Evolutionary conservation across 768 basidiomycete species (phyloP).

Genomic region (Russula sp.): DNA sequence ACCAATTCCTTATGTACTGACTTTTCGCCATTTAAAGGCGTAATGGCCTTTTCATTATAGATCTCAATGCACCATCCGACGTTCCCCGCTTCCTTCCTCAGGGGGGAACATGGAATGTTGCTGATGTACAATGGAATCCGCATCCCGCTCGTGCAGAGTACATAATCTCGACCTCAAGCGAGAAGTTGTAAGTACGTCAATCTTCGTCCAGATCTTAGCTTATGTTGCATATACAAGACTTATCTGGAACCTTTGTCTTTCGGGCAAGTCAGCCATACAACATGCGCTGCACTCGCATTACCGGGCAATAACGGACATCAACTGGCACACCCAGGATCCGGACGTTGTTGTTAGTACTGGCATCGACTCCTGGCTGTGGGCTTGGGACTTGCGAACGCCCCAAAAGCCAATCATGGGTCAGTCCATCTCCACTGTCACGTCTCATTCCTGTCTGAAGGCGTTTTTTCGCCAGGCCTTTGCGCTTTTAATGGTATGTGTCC

Average conservation of each 20-base stretch:
- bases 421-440: slow-evolving; percentile 10
- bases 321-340: slow-evolving; percentile 89
- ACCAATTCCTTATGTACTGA: background rate
- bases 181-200: slow-evolving; percentile 63
- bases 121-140: slow-evolving; percentile 91
- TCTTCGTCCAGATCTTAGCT: background rate
- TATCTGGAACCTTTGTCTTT: slow-evolving; percentile 88
- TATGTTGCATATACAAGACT: slow-evolving; percentile 46
- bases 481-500: slow-evolving; percentile 50
- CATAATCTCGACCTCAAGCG: slow-evolving; percentile 83
- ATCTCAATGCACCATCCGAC: slow-evolving; percentile 81
- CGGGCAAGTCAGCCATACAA: slow-evolving; percentile 76
- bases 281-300: slow-evolving; percentile 86
- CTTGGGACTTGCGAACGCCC: slow-evolving; percentile 74
- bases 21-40: slow-evolving; percentile 44
- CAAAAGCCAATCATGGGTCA: slow-evolving; percentile 65
- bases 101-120: slow-evolving; percentile 94
- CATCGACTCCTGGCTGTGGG: slow-evolving; percentile 92
- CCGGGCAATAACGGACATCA: slow-evolving; percentile 95
- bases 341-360: slow-evolving; percentile 86
- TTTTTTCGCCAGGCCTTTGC: slow-evolving; percentile 46
- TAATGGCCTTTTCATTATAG: slow-evolving; percentile 92
- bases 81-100: slow-evolving; percentile 94
- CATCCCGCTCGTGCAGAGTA: slow-evolving; percentile 73
- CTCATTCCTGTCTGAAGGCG: background rate